Percentiles rank a stretch among this genome's conserved stretches.
phyloP scores from a whole-genome alignment of 1,139 yeast species.

The Pichia sp. region DNA sequence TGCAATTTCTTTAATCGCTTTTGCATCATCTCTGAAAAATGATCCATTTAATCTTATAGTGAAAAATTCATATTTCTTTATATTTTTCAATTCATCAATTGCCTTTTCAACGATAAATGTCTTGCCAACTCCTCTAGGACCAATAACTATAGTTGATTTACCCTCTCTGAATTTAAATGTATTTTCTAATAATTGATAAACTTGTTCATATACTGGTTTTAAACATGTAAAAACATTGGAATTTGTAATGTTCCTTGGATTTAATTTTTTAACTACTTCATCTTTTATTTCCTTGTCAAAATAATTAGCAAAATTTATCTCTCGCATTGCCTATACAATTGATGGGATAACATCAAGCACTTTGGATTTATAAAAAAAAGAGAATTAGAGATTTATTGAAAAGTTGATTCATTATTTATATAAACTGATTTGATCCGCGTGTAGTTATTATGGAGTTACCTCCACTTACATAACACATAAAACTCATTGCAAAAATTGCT shows the following conservation, averaged over 20 bases:
- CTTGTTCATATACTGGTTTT: constrained; percentile 36
- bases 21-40: constrained; percentile 66
- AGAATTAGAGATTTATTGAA: too few relatives aligned
- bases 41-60: constrained; percentile 62
- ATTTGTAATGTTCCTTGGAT: constrained; percentile 8
- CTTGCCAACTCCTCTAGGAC: constrained; percentile 79
- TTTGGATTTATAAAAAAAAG: too few relatives aligned
- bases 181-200: constrained; percentile 53
- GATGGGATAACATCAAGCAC: neutral
- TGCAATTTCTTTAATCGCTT: constrained; percentile 82
- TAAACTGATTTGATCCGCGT: too few relatives aligned
- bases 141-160: constrained; percentile 72
- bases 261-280: constrained; percentile 7
- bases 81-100: constrained; percentile 37
- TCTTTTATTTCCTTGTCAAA: neutral
- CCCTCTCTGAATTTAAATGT: constrained; percentile 70
- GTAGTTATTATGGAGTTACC: too few relatives aligned
- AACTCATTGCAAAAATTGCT: too few relatives aligned
- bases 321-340: neutral
- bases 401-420: too few relatives aligned
- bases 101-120: constrained; percentile 58
- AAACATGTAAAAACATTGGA: constrained; percentile 18
- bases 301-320: too few relatives aligned
- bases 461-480: too few relatives aligned
- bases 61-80: constrained; percentile 43